phyloP scores from a whole-genome alignment of 768 basidiomycete species.

The Termitomyces heimii region DNA sequence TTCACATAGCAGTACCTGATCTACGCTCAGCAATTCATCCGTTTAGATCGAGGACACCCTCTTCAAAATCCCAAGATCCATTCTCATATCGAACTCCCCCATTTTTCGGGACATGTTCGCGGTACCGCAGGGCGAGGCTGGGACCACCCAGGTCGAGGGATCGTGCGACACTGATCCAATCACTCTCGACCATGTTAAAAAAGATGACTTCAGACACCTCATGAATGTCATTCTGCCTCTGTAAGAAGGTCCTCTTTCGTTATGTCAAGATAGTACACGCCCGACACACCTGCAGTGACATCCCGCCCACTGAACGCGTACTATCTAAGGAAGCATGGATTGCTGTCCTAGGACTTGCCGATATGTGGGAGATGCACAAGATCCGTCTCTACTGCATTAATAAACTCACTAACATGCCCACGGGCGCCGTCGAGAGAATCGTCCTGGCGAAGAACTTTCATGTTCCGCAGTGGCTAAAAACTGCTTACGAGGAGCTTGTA shows the following conservation, averaged over 20 bases:
- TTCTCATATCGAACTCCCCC: constrained; percentile 7
- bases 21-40: background rate
- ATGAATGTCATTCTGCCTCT: constrained; percentile 11
- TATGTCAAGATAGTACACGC: background rate
- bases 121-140: constrained; percentile 3
- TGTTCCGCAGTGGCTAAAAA: constrained; percentile 13
- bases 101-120: constrained; percentile 13
- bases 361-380: constrained; percentile 14
- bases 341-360: constrained; percentile 9
- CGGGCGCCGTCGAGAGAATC: constrained; percentile 3
- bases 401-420: background rate
- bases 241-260: constrained; percentile 2
- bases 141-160: constrained; percentile 1
- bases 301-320: background rate
- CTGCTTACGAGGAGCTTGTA: constrained; percentile 8
- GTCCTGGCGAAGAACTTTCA: constrained; percentile 8
- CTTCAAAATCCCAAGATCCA: constrained; percentile 12
- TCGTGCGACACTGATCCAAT: constrained; percentile 5
- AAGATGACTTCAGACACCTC: constrained; percentile 10
- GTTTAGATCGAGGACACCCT: constrained; percentile 14
- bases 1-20: background rate
- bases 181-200: constrained; percentile 8
- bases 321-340: constrained; percentile 12
- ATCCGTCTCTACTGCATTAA: constrained; percentile 8
- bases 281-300: background rate